These are phyloP conservation scores for Aspergillus panamensis DNA, from an alignment of 495 filamentous ascomycete genomes.

Conservation along the genomic window DNA sequence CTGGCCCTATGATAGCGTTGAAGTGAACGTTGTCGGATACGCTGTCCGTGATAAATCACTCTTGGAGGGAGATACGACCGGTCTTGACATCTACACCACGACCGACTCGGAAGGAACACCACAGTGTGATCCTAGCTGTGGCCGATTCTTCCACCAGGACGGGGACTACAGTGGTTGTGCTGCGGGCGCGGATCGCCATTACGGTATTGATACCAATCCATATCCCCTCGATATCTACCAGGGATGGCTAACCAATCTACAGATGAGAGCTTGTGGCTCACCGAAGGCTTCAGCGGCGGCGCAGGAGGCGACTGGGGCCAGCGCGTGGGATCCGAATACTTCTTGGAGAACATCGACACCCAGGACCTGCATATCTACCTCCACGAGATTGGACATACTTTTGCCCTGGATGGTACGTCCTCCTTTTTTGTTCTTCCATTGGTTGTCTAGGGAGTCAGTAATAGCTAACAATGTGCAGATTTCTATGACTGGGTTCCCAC, in stretches of 20 bases:
- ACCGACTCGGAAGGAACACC: constrained; percentile 19
- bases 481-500: constrained; percentile 24
- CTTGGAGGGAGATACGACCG: constrained; percentile 17
- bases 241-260: neutral
- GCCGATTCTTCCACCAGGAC: constrained; percentile 23
- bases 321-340: constrained; percentile 19
- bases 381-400: constrained; percentile 22
- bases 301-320: constrained; percentile 23
- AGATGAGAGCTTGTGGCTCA: constrained; percentile 24
- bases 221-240: neutral
- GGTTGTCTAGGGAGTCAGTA: neutral
- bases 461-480: neutral
- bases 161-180: constrained; percentile 16
- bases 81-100: constrained; percentile 20
- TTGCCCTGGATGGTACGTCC: constrained; percentile 19
- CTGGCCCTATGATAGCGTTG: constrained; percentile 18
- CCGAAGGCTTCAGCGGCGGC: constrained; percentile 19
- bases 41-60: constrained; percentile 15
- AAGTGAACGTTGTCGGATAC: constrained; percentile 20
- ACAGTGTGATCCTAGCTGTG: constrained; percentile 15
- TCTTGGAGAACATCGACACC: constrained; percentile 12
- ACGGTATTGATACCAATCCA: constrained; percentile 7
- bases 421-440: neutral
- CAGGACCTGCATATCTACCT: constrained; percentile 20
- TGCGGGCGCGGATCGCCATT: constrained; percentile 16